Conservation (phyloP, 805 yeast genomes). For the Hanseniaspora taiwanica region DNA sequence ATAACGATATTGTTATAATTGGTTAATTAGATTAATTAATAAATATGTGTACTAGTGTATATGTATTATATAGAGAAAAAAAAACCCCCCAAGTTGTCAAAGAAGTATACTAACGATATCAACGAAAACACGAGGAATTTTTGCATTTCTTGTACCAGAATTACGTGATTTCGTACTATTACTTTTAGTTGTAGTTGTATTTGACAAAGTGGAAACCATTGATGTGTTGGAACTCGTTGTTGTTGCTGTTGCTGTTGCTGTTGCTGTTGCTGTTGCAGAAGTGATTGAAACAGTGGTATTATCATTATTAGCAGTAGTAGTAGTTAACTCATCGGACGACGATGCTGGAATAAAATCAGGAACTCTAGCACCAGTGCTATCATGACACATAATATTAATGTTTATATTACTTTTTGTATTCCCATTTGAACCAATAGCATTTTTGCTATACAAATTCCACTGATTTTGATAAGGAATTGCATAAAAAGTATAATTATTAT, state of each 20-base stretch:
- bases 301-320: conserved; percentile 2
- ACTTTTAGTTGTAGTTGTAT: no score
- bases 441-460: conserved; percentile 5
- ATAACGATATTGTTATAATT: no score
- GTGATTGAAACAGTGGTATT: conserved; percentile 6
- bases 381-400: conserved; percentile 12
- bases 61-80: no score
- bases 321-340: conserved; percentile 6
- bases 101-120: no score
- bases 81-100: no score
- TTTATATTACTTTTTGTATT: conserved; percentile 4
- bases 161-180: background rate
- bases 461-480: conserved; percentile 25
- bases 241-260: conserved; percentile 8
- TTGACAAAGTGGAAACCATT: background rate
- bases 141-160: background rate
- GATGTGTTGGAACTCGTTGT: conserved; percentile 1
- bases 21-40: no score
- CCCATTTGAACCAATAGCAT: no score
- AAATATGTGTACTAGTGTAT: no score
- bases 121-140: no score
- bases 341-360: conserved; percentile 11
- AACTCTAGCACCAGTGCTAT: conserved; percentile 9
- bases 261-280: conserved; percentile 7
- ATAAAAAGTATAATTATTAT: conserved; percentile 25